Evolutionary conservation across 441 rosid species (phyloP).

Genomic region (Populus tomentosa): DNA sequence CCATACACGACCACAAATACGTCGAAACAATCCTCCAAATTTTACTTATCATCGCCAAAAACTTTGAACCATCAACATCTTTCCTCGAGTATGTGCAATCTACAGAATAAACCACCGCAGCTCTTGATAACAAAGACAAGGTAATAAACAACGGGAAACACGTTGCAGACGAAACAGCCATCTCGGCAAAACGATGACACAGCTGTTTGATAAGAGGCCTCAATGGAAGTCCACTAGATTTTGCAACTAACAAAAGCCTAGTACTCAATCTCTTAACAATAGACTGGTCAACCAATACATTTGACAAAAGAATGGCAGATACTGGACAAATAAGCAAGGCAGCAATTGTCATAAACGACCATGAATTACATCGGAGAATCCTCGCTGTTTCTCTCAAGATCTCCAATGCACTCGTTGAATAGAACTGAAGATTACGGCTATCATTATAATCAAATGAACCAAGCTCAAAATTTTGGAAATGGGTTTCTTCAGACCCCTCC

Average conservation of each 20-base stretch:
- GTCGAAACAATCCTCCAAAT: slow-evolving; percentile 66
- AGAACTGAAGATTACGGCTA: slow-evolving; percentile 31
- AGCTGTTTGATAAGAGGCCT: slow-evolving; percentile 56
- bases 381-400: slow-evolving; percentile 80
- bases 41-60: slow-evolving; percentile 38
- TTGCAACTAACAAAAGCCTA: slow-evolving; percentile 60
- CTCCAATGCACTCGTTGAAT: slow-evolving; percentile 73
- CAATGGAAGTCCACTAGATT: slow-evolving; percentile 71
- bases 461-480: slow-evolving; percentile 30
- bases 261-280: slow-evolving; percentile 53
- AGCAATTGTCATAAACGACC: slow-evolving; percentile 56
- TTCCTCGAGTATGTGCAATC: slow-evolving; percentile 68
- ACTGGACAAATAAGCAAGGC: slow-evolving; percentile 73
- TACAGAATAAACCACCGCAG: slow-evolving; percentile 76
- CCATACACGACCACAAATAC: slow-evolving; percentile 62
- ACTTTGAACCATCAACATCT: slow-evolving; percentile 43
- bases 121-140: slow-evolving; percentile 54
- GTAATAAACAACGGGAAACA: slow-evolving; percentile 77
- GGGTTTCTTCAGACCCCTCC: slow-evolving; percentile 35
- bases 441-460: slow-evolving; percentile 25
- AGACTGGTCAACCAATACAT: slow-evolving; percentile 61
- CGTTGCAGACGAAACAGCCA: slow-evolving; percentile 55
- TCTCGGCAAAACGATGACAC: slow-evolving; percentile 64
- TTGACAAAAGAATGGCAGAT: slow-evolving; percentile 60
- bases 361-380: slow-evolving; percentile 64